Evolutionary conservation across 1,284 basidiomycete genomes (phyloP).

Genomic region (Cutaneotrichosporon spelunceum): DNA sequence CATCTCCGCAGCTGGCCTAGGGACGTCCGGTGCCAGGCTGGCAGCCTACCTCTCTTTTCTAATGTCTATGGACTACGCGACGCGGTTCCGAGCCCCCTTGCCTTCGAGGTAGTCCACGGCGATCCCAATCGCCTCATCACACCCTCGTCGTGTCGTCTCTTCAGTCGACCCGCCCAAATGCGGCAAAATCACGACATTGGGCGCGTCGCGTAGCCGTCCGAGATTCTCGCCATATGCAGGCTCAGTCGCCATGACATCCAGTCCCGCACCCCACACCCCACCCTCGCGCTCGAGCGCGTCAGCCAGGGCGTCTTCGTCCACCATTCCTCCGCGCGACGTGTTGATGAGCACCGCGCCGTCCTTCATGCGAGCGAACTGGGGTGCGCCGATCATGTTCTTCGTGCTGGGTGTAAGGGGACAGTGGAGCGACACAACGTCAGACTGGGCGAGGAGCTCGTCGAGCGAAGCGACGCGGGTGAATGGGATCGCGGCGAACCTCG

Average conservation of each 20-base stretch:
- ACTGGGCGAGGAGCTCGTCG: slow-evolving; percentile 46
- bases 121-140: slow-evolving; percentile 40
- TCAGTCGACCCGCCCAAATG: slow-evolving; percentile 46
- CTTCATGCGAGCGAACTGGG: slow-evolving; percentile 51
- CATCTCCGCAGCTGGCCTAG: slow-evolving; percentile 14
- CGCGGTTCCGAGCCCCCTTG: slow-evolving; percentile 33
- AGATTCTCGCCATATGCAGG: slow-evolving; percentile 40
- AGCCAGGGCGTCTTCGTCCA: slow-evolving; percentile 54
- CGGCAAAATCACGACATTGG: slow-evolving; percentile 40
- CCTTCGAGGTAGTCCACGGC: slow-evolving; percentile 43
- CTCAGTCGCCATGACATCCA: slow-evolving; percentile 55
- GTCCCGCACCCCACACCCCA: slow-evolving; percentile 54
- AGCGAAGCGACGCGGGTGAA: slow-evolving; percentile 52
- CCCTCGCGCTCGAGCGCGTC: slow-evolving; percentile 39
- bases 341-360: slow-evolving; percentile 52
- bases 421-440: slow-evolving; percentile 55
- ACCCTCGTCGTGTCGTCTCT: slow-evolving; percentile 33
- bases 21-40: neutral
- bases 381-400: slow-evolving; percentile 45
- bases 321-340: slow-evolving; percentile 54
- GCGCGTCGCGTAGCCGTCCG: slow-evolving; percentile 34
- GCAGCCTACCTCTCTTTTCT: neutral
- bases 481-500: slow-evolving; percentile 45
- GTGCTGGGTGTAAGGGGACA: slow-evolving; percentile 54
- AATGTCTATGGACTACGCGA: slow-evolving; percentile 24